Evolutionary conservation across 768 basidiomycete species (phyloP), one percentile per base, ranked within the genome.

Genomic region (Leccinum boreale): DNA sequence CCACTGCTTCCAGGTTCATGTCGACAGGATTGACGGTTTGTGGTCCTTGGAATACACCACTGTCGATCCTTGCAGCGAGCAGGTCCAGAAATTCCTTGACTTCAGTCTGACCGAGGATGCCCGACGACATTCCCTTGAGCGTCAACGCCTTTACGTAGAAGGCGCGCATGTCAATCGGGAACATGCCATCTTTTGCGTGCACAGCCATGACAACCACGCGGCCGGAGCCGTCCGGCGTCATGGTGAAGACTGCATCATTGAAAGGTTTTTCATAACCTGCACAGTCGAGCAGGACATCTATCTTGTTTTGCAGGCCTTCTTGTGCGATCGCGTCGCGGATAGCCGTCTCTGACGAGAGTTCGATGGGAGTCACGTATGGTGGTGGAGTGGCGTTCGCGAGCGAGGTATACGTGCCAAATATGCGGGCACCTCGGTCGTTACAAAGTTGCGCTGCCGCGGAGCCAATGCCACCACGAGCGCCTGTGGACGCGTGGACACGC

Each of bases 381-480:
- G 73, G 71, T 17, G 65, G 65, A 0, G 48, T 53, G 10, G 35
- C 67, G 9, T 62, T 65, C 1, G 61, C 61, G 39, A 74, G 65
- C 6, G 72, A 74, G 28, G 68, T 70, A 28, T 73, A 74, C 12
- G 72, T 74, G 10, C 72, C 72, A 17, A 74, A 73, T n/a, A 73
- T 51, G 15, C 63, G 69, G 4, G 72, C 72, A 5, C 73, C 72
- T 14, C 67, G 58, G 21, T 69, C 70, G 4, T 62, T 61, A 57
- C 73, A 72, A 2, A 74, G 56, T 55, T 75, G 72, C 23, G 70
- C 68, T 5, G 72, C 68, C 21, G 71, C 72, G 14, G 72, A 70
- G 11, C 73, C 72, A 21, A 73, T 75, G 14, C 70, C 73, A 26
- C 72, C 73, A 9, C 72, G 66, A 17, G 73, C 72, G 23, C 73